Base-by-base conservation (phyloP, 2,329 filamentous ascomycete species). In the Aureobasidium sp. region DNA sequence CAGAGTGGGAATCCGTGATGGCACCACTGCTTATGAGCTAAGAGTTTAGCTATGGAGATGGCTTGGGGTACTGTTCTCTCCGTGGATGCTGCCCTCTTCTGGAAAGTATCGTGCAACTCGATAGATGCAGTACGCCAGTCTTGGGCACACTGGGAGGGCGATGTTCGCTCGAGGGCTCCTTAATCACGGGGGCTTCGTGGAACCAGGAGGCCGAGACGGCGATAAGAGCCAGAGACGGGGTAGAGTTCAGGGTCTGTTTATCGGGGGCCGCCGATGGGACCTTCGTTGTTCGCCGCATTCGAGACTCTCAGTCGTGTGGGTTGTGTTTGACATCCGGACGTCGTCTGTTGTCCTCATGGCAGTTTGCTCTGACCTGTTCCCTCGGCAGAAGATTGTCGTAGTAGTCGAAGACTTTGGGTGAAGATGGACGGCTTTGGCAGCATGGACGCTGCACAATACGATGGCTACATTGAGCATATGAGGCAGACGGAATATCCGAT, bases 401-500 rank as follows among this genome's bases (percentile, higher is more conserved):
- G 22, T 1, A 33, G 47, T 35, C 19, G 57, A 50, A n/a, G 47
- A 45, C 11, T 60, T 60, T 44, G 57, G 57, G 2, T 60, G 57
- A 74, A 78, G 74, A 72, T 60, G 65, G 65, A 59, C 9, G 39
- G 19, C 74, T 71, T 56, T 61, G 63, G 60, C 17, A 33, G 33
- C 49, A 62, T 63, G 33, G 14, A 73, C 66, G 40, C 61, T 64
- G 4, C 61, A 54, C 39, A 64, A 54, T 78, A 79, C 64, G 72
- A 78, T 63, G 70, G 70, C n/a, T 74, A 79, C 60, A 74, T 82
- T 61, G 77, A 80, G 60, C 65, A 69, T 5, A 79, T 82, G 65
- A 74, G 80, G 52, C 69, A 71, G 29, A 67, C 67, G 22, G 77
- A 82, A 65, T 82, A 81, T 70, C 79, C 80, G 0, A 71, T 72